Evolutionary conservation across 768 basidiomycete species (phyloP).

Genomic region (Tricholoma furcatifolium): DNA sequence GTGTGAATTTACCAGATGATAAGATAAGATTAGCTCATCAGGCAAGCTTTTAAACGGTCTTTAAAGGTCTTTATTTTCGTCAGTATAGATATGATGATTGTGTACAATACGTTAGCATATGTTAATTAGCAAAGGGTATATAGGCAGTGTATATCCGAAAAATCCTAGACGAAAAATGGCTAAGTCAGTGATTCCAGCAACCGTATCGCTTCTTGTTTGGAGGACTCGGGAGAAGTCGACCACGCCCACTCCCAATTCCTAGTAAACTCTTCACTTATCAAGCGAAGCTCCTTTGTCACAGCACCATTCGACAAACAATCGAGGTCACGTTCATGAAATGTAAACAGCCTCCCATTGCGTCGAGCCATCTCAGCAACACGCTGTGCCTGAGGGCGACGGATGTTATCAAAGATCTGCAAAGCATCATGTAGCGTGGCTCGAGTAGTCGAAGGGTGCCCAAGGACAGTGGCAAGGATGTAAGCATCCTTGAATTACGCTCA

Average conservation of each 20-base stretch:
- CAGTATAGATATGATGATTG: not conserved
- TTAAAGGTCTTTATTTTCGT: too few relatives aligned
- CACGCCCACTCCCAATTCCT: slow-evolving; percentile 65
- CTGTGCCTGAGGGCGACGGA: slow-evolving; percentile 46
- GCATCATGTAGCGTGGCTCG: slow-evolving; percentile 39
- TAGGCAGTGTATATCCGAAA: too few relatives aligned
- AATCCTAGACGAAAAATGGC: too few relatives aligned
- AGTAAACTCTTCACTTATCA: slow-evolving; percentile 40
- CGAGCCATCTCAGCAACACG: slow-evolving; percentile 38
- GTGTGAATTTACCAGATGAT: not conserved
- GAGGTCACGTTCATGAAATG: slow-evolving; percentile 32
- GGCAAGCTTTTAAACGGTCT: too few relatives aligned
- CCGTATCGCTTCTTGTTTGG: slow-evolving; percentile 36
- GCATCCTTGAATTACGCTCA: slow-evolving; percentile 41
- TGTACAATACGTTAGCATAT: too few relatives aligned
- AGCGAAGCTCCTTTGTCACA: slow-evolving; percentile 30
- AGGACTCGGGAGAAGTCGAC: slow-evolving; percentile 44
- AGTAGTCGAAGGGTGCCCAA: slow-evolving; percentile 43
- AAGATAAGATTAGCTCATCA: not conserved
- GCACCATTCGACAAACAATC: slow-evolving; percentile 25
- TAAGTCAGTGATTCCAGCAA: slow-evolving; percentile 21
- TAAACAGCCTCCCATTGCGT: slow-evolving; percentile 41
- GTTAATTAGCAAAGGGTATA: too few relatives aligned
- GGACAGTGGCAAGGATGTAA: slow-evolving; percentile 40
- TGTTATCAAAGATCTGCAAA: slow-evolving; percentile 45